Percentiles rank a stretch among this genome's conserved stretches.
Conservation (phyloP, 2,329 filamentous ascomycete species). For the Fusarium equiseti region DNA sequence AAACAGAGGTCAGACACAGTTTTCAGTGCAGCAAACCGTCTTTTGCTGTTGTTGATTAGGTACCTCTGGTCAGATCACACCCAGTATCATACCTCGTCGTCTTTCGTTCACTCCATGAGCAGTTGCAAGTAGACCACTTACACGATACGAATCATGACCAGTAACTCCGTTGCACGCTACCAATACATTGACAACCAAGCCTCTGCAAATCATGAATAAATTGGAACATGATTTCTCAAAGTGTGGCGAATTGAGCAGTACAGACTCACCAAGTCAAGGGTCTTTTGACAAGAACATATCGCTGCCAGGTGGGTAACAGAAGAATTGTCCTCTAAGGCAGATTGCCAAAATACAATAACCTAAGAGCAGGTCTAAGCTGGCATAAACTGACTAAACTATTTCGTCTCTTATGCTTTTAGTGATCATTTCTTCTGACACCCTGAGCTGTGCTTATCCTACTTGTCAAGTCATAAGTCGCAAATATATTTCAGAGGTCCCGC, state of each 20-base stretch:
- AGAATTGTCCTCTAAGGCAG: too few species aligned
- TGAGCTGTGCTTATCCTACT: neutral
- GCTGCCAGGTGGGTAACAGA: too few species aligned
- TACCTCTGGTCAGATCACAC: neutral
- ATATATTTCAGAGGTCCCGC: neutral
- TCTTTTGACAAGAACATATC: neutral
- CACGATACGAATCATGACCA: neutral
- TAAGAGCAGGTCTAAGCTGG: too few species aligned
- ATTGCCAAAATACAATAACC: too few species aligned
- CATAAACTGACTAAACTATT: too few species aligned
- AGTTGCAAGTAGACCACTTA: neutral
- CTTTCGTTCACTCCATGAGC: neutral
- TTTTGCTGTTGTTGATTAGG: neutral
- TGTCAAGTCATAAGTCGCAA: neutral
- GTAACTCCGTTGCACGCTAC: neutral
- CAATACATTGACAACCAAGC: neutral
- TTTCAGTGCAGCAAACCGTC: neutral
- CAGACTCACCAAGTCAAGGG: neutral
- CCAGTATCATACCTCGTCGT: neutral
- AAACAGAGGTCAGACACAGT: slow-evolving; percentile 5
- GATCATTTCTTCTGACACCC: too few species aligned
- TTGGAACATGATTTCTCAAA: neutral
- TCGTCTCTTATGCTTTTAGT: too few species aligned
- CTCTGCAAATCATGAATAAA: neutral
- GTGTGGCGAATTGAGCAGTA: neutral